Evolutionary conservation across 2,329 filamentous ascomycete species (phyloP).

Genomic region (Fusarium sp.): DNA sequence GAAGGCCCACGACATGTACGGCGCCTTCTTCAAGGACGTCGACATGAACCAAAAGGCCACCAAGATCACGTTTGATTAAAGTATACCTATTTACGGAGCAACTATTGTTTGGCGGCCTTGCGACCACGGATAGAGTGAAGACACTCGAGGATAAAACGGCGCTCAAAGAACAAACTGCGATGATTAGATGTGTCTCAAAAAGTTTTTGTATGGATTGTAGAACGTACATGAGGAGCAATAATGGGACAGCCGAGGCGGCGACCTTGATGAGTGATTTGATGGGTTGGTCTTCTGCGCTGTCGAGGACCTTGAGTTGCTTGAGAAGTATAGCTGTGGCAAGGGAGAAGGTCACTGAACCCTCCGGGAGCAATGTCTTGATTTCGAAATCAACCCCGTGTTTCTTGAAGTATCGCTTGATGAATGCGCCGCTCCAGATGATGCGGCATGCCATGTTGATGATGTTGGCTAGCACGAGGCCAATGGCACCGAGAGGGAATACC

Average conservation of each 20-base stretch:
- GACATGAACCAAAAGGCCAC: conserved; percentile 83
- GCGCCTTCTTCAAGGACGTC: conserved; percentile 92
- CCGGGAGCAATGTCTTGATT: conserved; percentile 43
- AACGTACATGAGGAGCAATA: conserved; percentile 69
- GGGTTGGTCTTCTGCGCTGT: conserved; percentile 41
- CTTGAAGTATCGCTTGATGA: conserved; percentile 72
- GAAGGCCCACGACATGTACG: conserved; percentile 95
- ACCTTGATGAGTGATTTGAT: conserved; percentile 55
- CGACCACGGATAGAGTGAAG: conserved; percentile 54
- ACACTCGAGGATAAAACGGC: conserved; percentile 60
- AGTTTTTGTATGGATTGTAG: conserved; percentile 26
- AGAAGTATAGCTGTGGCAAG: conserved; percentile 43
- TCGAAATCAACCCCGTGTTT: conserved; percentile 50
- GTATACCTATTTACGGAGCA: conserved; percentile 14
- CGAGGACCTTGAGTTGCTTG: conserved; percentile 38
- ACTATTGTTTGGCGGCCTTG: conserved; percentile 45
- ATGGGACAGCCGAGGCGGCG: conserved; percentile 58
- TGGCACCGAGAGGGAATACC: conserved; percentile 73
- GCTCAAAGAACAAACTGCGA: conserved; percentile 62
- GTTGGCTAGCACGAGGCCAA: conserved; percentile 85
- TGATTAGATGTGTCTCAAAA: conserved; percentile 41
- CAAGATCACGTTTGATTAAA: conserved; percentile 87
- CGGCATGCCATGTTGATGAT: conserved; percentile 87
- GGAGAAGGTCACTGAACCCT: conserved; percentile 40
- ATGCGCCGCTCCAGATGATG: conserved; percentile 79